Percentiles rank a stretch among this genome's conserved stretches.
Evolutionary conservation across 106 monocot species (phyloP).

Genomic region (Allium fistulosum): DNA sequence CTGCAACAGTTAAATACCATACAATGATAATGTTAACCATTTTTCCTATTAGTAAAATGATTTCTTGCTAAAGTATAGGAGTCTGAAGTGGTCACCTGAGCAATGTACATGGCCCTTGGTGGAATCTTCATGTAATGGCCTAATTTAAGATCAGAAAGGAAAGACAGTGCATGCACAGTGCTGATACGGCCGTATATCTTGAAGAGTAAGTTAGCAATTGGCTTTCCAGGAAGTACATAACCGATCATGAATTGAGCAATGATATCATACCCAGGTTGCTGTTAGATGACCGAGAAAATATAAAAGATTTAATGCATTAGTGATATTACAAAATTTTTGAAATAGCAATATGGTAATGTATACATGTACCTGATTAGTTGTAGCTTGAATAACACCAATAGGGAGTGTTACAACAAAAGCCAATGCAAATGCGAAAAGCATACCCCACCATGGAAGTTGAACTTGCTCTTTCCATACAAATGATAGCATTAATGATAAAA

Average conservation of each 20-base stretch:
- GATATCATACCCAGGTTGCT: conserved; percentile 94
- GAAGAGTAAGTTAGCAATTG: conserved; percentile 83
- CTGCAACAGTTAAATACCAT: conserved; percentile 13
- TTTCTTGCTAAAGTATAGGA: too few species aligned
- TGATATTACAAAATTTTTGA: not conserved
- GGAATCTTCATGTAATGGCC: conserved; percentile 99
- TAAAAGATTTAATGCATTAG: not conserved
- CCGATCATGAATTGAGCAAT: conserved; percentile 95
- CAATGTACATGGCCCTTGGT: conserved; percentile 84
- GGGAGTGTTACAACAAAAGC: conserved; percentile 87
- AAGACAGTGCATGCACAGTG: conserved; percentile 80
- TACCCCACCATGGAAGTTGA: conserved; percentile 94
- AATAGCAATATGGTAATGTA: not conserved
- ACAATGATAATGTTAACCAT: too few species aligned
- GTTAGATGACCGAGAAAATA: not conserved
- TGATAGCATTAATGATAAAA: conserved; percentile 61
- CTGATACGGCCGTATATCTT: conserved; percentile 91
- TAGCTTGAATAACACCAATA: conserved; percentile 88
- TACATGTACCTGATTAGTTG: conserved; percentile 68
- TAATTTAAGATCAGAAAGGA: conserved; percentile 87
- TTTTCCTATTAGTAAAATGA: too few species aligned
- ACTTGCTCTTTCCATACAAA: conserved; percentile 69
- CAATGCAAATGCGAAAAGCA: conserved; percentile 70
- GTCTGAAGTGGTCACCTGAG: conserved; percentile 33
- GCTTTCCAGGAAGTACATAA: conserved; percentile 76